Evolutionary conservation across 345 rosid genomes (phyloP).

Genomic region (Bruguiera gymnorhiza): DNA sequence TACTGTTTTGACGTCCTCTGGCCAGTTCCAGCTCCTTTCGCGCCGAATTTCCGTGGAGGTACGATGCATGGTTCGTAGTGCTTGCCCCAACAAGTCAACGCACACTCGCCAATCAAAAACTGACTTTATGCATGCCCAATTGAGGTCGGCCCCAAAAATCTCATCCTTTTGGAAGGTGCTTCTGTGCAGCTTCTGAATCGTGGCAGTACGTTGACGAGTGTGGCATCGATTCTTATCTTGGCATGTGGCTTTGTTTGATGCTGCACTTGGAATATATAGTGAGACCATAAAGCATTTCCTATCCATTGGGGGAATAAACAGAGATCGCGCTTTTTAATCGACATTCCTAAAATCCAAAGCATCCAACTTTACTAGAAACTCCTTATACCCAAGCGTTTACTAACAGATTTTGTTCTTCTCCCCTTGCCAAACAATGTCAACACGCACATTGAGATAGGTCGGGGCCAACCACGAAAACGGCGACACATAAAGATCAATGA

Average conservation of each 20-base stretch:
- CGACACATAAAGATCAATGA: no score
- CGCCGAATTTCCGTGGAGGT: background rate
- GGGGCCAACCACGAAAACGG: no score
- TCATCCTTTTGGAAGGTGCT: background rate
- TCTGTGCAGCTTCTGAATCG: no score
- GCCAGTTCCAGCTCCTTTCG: background rate
- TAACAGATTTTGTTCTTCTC: background rate
- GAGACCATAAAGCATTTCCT: background rate
- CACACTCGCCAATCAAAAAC: no score
- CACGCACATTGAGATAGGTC: background rate
- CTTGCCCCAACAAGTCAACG: no score
- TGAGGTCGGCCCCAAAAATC: no score
- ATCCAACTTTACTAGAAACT: background rate
- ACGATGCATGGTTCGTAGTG: background rate
- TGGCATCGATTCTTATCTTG: background rate
- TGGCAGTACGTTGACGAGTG: no score
- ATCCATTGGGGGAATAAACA: background rate
- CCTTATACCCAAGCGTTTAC: background rate
- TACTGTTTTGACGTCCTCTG: background rate
- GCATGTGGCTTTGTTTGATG: background rate
- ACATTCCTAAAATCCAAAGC: background rate
- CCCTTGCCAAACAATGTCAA: background rate
- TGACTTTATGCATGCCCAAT: no score
- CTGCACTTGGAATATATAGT: background rate
- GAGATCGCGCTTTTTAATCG: background rate